A percentile compares a stretch with the other conserved stretches of the same genome.
Conservation (phyloP, 2,329 filamentous ascomycete genomes). For the Emmonsia crescens region DNA sequence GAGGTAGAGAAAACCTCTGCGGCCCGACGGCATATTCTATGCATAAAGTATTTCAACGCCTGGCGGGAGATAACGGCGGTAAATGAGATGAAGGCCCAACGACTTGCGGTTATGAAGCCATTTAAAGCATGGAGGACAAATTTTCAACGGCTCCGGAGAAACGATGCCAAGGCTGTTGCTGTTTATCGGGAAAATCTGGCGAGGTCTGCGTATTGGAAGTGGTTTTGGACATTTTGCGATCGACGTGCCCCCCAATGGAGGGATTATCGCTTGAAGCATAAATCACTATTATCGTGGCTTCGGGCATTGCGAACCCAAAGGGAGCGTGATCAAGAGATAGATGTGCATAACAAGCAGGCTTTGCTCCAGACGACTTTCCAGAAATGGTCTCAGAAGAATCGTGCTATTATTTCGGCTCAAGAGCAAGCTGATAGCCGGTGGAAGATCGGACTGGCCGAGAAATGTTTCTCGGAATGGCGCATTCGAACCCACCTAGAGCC, state of each 20-base stretch:
- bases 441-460: conserved; percentile 26
- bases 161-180: conserved; percentile 25
- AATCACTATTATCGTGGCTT: conserved; percentile 32
- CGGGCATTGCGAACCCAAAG: conserved; percentile 28
- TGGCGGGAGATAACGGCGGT: conserved; percentile 57
- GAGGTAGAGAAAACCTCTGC: conserved; percentile 55
- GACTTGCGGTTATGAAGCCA: conserved; percentile 45
- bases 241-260: conserved; percentile 34
- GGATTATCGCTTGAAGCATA: conserved; percentile 30
- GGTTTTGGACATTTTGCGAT: conserved; percentile 37
- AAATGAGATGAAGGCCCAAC: conserved; percentile 44
- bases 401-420: conserved; percentile 19
- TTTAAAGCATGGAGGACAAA: conserved; percentile 43
- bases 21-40: conserved; percentile 60
- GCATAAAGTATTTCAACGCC: conserved; percentile 56
- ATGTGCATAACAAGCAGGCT: conserved; percentile 20
- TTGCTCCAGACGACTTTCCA: conserved; percentile 22
- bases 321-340: conserved; percentile 31
- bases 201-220: conserved; percentile 29
- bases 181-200: conserved; percentile 22
- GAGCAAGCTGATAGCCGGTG: conserved; percentile 23
- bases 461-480: conserved; percentile 33
- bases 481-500: conserved; percentile 34
- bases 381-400: conserved; percentile 26
- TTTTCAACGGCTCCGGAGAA: conserved; percentile 25